Base-by-base conservation (phyloP, 2,329 filamentous ascomycete species). In the Boeremia lycopersici region DNA sequence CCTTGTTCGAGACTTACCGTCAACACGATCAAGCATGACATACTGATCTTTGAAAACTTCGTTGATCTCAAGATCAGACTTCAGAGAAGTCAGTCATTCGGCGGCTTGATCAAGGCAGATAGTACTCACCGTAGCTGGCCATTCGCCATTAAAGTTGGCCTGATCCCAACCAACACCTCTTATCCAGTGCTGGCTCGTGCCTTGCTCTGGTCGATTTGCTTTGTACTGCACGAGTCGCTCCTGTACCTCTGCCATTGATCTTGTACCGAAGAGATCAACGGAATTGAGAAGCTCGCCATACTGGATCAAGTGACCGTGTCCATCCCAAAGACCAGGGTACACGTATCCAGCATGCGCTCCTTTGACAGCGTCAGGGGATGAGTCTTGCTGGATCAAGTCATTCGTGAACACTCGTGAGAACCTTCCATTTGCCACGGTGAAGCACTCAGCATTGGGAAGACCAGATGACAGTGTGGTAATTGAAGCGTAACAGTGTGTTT, bases 101-200 rank as follows among this genome's bases (percentile, higher is more conserved):
- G 2, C 3, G 2, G 2, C 2, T 6, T 44, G 9, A 9, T 3
- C 17, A 3, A 3, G 19, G 6, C 6, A 6, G 12, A 12, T 5
- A 4, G 1, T n/a, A 34, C 46, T 38, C 4, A 55, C 52, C 11
- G 41, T 46, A n/a, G 11, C 85, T 7, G 88, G 88, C 86, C 88
- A 73, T 13, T 56, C 87, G 6, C 80, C 80, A 2, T 84, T 83
- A 65, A 89, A 82, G 19, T 79, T 77, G 53, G 84, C 84, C 74
- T 90, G 88, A 65, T 90, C 87, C 88, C 88, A 90, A 1, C 88
- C 88, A 12, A 88, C 79, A 0, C 88, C 88, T 50, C 86, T 77
- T 40, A 89, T 73, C 88, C 88, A 90, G 49, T 85, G 79, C 6
- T 80, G 74, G 30, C 74, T 76, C 0, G 78, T 79, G 1, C 86